A percentile compares a stretch with the other conserved stretches of the same genome.
These are phyloP conservation scores for Colletotrichum karsti DNA, from an alignment of 2,329 filamentous ascomycete species.

Conservation along the genomic window DNA sequence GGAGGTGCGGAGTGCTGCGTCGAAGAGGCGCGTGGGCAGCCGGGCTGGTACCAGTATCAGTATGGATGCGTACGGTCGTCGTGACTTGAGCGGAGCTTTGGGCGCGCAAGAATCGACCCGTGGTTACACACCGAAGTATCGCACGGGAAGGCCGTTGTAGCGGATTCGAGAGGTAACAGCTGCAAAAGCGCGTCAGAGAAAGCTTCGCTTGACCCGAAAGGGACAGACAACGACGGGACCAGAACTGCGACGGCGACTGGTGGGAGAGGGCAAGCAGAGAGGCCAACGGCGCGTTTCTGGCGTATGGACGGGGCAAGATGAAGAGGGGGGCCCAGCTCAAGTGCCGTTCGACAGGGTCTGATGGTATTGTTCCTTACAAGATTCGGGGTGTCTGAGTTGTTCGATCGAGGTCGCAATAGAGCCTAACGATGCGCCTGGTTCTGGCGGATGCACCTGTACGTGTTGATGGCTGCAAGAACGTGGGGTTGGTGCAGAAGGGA, in stretches of 20 bases:
- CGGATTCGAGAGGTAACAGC: constrained; percentile 31
- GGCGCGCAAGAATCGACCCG: constrained; percentile 16
- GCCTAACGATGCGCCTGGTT: constrained; percentile 31
- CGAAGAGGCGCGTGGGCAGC: constrained; percentile 15
- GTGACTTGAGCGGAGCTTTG: constrained; percentile 22
- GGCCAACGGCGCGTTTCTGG: constrained; percentile 14
- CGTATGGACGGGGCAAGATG: constrained; percentile 16
- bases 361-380: constrained; percentile 18
- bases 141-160: constrained; percentile 28
- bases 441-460: constrained; percentile 33
- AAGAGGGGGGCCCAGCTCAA: constrained; percentile 13
- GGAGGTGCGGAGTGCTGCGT: constrained; percentile 27
- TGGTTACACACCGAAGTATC: constrained; percentile 31
- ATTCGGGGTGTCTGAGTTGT: constrained; percentile 30
- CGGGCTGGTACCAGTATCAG: constrained; percentile 19
- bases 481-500: constrained; percentile 48
- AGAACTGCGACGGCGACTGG: constrained; percentile 12
- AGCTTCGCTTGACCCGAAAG: constrained; percentile 29
- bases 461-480: constrained; percentile 38
- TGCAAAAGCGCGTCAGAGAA: constrained; percentile 49
- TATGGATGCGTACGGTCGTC: constrained; percentile 3
- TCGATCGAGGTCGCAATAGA: constrained; percentile 29
- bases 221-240: constrained; percentile 14
- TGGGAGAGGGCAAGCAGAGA: constrained; percentile 17
- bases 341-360: constrained; percentile 24